These are phyloP conservation scores for Candida sanyaensis DNA, from an alignment of 1,139 yeast species.

Conservation along the genomic window DNA sequence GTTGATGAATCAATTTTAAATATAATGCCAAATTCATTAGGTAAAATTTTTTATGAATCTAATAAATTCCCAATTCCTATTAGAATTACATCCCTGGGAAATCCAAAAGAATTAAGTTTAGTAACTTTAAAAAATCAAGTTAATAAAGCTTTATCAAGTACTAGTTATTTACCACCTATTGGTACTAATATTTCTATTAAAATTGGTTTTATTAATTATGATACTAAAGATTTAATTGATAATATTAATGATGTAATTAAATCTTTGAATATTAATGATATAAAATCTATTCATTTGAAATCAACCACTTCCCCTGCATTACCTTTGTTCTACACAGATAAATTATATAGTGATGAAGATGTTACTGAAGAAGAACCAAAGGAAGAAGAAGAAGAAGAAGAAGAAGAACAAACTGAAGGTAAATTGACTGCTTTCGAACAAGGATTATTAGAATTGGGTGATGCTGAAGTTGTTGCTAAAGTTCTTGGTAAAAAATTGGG, in stretches of 20 bases:
- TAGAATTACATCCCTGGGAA: conserved; percentile 41
- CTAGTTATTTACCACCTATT: conserved; percentile 70
- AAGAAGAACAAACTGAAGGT: conserved; percentile 29
- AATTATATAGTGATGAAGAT: conserved; percentile 47
- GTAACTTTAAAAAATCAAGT: conserved; percentile 61
- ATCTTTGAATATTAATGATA: conserved; percentile 43
- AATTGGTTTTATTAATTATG: conserved; percentile 57
- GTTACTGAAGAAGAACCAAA: conserved; percentile 23
- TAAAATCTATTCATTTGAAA: conserved; percentile 69
- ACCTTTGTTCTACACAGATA: conserved; percentile 75
- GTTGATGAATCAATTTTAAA: conserved; percentile 83
- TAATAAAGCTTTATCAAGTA: conserved; percentile 55
- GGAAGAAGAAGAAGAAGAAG: conserved; percentile 26
- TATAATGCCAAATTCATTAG: conserved; percentile 78
- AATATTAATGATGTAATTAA: conserved; percentile 61
- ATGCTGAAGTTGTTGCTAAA: conserved; percentile 62
- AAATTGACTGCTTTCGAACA: conserved; percentile 65
- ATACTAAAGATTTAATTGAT: conserved; percentile 37
- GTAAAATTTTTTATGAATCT: conserved; percentile 70
- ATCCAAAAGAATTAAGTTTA: conserved; percentile 49
- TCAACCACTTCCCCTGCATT: conserved; percentile 75
- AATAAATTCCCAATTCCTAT: conserved; percentile 75
- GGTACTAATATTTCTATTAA: conserved; percentile 69
- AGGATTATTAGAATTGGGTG: conserved; percentile 78
- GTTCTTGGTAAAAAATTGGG: conserved; percentile 44